Percentiles rank a stretch among this genome's conserved stretches.
phyloP scores from a whole-genome alignment of 441 rosid species.

The Macaranga tanarius region DNA sequence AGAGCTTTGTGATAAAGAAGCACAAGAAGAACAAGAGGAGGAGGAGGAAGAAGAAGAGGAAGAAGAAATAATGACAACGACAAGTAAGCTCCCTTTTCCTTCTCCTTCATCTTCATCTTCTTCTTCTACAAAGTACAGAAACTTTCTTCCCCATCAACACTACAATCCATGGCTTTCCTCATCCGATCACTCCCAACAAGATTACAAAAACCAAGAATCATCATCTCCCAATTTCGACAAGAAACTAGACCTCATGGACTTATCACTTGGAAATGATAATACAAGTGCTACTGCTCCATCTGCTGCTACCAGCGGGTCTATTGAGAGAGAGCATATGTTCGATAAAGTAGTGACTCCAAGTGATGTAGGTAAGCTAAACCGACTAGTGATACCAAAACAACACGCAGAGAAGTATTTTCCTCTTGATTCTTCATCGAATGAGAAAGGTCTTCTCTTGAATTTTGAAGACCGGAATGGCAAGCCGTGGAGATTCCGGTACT shows the following conservation, averaged over 20 bases:
- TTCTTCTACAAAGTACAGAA: conserved; percentile 33
- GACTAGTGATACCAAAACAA: conserved; percentile 93
- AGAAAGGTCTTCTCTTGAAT: conserved; percentile 80
- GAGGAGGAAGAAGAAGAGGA: conserved; percentile 36
- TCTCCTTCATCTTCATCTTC: conserved; percentile 32
- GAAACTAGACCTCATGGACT: conserved; percentile 48
- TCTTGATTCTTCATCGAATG: conserved; percentile 63
- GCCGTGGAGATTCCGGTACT: conserved; percentile 91
- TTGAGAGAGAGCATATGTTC: conserved; percentile 37
- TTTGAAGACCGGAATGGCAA: conserved; percentile 88
- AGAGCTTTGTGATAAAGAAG: conserved; percentile 27
- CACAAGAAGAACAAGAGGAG: conserved; percentile 24
- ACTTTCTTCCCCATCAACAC: conserved; percentile 26
- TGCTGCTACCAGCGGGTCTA: conserved; percentile 25
- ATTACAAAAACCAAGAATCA: conserved; percentile 22
- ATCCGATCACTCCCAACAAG: conserved; percentile 30
- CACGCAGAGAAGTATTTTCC: conserved; percentile 96
- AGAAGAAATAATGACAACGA: conserved; percentile 24
- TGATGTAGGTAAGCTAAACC: conserved; percentile 92
- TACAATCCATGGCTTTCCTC: conserved; percentile 31
- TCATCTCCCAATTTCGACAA: conserved; percentile 27
- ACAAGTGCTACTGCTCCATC: conserved; percentile 23
- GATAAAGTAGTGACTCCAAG: conserved; percentile 44
- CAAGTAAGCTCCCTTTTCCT: conserved; percentile 31
- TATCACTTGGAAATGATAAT: conserved; percentile 50